A percentile compares a stretch with the other conserved stretches of the same genome.
Conservation (phyloP, 176 grass and related monocot genomes). For the Lolium multiflorum region DNA sequence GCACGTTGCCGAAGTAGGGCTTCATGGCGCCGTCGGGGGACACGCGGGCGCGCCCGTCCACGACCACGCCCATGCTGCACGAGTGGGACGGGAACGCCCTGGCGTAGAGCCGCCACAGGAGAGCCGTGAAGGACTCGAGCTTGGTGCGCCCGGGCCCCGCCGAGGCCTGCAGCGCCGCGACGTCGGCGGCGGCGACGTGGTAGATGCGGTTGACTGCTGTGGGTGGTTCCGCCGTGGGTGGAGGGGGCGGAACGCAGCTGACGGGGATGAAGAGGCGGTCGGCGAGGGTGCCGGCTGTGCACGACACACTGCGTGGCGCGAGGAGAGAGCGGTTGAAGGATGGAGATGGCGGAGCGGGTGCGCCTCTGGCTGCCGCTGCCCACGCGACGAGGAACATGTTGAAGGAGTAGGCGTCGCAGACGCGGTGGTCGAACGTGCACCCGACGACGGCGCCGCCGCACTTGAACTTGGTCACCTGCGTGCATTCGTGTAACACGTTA, state of each 20-base stretch:
- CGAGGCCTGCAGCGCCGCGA: conserved; percentile 47
- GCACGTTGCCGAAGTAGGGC: conserved; percentile 70
- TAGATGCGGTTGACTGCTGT: conserved; percentile 55
- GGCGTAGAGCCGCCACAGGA: conserved; percentile 66
- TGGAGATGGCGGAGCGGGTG: neutral
- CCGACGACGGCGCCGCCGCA: conserved; percentile 73
- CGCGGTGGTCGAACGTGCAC: conserved; percentile 83
- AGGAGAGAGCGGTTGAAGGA: conserved; percentile 62
- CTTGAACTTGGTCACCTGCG: conserved; percentile 61
- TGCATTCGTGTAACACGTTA: neutral
- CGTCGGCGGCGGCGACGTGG: conserved; percentile 49
- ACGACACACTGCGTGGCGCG: conserved; percentile 36
- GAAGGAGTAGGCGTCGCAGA: conserved; percentile 87
- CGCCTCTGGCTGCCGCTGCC: conserved; percentile 47
- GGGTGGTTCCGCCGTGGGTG: neutral
- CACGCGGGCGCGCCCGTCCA: conserved; percentile 62
- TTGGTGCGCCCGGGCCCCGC: conserved; percentile 51
- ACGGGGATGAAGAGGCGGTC: conserved; percentile 45
- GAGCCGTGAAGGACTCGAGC: conserved; percentile 68
- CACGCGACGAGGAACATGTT: conserved; percentile 86
- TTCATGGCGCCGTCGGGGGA: conserved; percentile 40
- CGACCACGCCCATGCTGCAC: conserved; percentile 66
- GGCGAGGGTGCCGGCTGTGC: conserved; percentile 45
- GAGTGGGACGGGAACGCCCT: conserved; percentile 24
- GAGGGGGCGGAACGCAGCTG: conserved; percentile 20